Conservation (phyloP, 352 stramenopile species). For the Phytophthora fragariae region DNA sequence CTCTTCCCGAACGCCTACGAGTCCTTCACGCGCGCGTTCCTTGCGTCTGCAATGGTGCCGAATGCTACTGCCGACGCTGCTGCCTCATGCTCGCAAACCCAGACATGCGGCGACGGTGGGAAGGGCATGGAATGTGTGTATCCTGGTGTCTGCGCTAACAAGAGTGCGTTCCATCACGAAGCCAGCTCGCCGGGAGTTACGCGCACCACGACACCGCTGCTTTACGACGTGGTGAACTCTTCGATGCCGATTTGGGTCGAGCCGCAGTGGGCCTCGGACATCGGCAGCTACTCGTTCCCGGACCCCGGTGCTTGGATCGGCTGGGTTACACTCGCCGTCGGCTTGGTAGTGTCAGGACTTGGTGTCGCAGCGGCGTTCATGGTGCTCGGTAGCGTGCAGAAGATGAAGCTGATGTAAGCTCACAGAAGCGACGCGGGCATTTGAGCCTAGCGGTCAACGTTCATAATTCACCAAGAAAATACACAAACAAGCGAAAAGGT, state of each 20-base stretch:
- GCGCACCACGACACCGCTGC: constrained; percentile 52
- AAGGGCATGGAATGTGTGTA: constrained; percentile 80
- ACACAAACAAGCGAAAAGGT: constrained; percentile 22
- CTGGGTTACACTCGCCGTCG: constrained; percentile 71
- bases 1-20: constrained; percentile 89
- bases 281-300: constrained; percentile 84
- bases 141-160: constrained; percentile 67
- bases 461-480: constrained; percentile 22
- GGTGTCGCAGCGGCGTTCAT: constrained; percentile 52
- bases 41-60: constrained; percentile 66
- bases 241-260: constrained; percentile 82
- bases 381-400: constrained; percentile 73
- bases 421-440: constrained; percentile 6
- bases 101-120: constrained; percentile 58
- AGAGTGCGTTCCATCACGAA: constrained; percentile 81
- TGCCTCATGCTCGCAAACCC: constrained; percentile 56
- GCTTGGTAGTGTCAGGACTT: constrained; percentile 52
- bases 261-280: constrained; percentile 68
- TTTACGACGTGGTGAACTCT: constrained; percentile 74
- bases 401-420: constrained; percentile 85
- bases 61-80: constrained; percentile 42
- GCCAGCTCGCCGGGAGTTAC: constrained; percentile 71
- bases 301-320: constrained; percentile 77
- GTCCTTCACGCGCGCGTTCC: constrained; percentile 75
- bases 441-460: background rate